Evolutionary conservation across 495 filamentous ascomycete species (phyloP), one percentile per base, ranked within the genome.

Genomic region (Podospora australis): DNA sequence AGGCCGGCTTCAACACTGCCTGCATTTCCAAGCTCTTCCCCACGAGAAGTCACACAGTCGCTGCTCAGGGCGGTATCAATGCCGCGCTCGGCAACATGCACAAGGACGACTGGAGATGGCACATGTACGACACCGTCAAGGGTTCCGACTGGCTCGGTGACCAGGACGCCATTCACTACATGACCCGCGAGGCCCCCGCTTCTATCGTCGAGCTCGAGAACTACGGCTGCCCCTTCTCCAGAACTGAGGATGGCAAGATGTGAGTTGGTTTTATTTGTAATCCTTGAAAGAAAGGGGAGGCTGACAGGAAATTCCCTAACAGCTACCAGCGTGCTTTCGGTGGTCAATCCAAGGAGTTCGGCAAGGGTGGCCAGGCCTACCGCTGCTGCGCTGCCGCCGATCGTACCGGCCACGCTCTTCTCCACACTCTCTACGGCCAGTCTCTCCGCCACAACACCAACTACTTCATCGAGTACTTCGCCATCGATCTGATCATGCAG

Each of bases 71-170:
- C 55, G 89, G 89, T 57, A 95, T 96, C 74, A 96, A 96, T 71
- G 91, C 91, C 55, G 91, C 91, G 38, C 80, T 97, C 56, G 91
- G 91, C 69, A 97, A 97, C 64, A 79, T 78, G 75, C 73, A 80
- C 72, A 75, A 77, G 70, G 91, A 97, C 68, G 91, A 97, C 75
- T 97, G 91, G 91, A 83, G 91, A 70, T 96, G 91, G 91, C 91
- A 97, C 75, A 96, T 96, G 91, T 97, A 96, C 77, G 91, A 97
- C 70, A 97, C 91, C 39, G 91, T 97, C 52, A 97, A 97, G 76
- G 91, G 91, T 59, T 94, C 87, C 46, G 91, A 97, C 77, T 97
- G 91, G 91, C 79, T 97, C 25, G 91, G 91, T 66, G 91, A 97
- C 72, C 91, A 97, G 73, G 91, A 97, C 71, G 91, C 91, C 42